Base-by-base conservation (phyloP, 805 yeast species). In the Zygosaccharomyces rouxii region DNA sequence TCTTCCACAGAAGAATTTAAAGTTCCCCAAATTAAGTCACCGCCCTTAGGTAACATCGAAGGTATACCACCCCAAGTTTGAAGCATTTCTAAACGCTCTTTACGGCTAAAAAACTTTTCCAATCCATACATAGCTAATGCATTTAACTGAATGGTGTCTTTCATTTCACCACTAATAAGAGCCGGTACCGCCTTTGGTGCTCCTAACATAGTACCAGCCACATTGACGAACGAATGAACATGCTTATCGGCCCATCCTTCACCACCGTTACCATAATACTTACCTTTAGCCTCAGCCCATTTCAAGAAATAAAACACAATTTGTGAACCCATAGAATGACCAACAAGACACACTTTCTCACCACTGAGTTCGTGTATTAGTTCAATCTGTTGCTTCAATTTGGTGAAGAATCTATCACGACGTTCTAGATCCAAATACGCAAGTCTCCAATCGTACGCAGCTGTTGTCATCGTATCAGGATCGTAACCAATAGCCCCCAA, bases 261-360 rank as follows among this genome's bases (percentile, higher is more conserved):
- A 1, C 98, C 98, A n/a, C 97, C 98, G 63, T 90, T 88, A 29
- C 99, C 99, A 59, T 79, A 88, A 48, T 69, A 68, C 46, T 71
- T 71, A 4, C 97, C 97, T 44, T 75, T 72, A 0, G 97, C 97
- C 66, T 94, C 99, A 5, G 79, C 98, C 99, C 99, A 94, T 68
- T 94, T 89, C 71, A 94, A 67, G 63, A 94, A 94, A 66, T 87
- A 94, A 63, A 79, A 88, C 2, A 84, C 79, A 31, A 94, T 79
- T 68, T 94, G 98, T 0, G 95, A 77, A 2, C 99, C 99, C 99
- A 94, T 94, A 0, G 98, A 92, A 66, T 94, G 99, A 19, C 96
- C 95, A 16, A 83, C 77, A 13, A 94, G 59, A n/a, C 84, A 82
- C 1, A 86, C 71, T 59, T 89, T 92, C 47, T 78, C 73, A 46